Conservation (phyloP, 1,284 basidiomycete species). For the Athelia sp. region DNA sequence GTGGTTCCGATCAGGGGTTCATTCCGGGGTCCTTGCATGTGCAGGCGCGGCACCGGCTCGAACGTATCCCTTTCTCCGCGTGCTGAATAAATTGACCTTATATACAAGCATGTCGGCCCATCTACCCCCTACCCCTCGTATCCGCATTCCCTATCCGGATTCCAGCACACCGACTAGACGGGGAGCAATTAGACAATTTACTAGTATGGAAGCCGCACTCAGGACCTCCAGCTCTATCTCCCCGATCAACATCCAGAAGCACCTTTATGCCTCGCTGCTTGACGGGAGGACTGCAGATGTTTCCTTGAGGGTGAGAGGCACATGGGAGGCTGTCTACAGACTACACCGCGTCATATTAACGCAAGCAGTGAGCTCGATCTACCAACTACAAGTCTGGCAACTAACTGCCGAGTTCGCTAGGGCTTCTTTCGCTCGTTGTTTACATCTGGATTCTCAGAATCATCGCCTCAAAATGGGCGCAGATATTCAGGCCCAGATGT, state of each 20-base stretch:
- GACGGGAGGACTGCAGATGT: slow-evolving; percentile 74
- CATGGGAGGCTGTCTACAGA: slow-evolving; percentile 74
- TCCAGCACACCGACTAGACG: background rate
- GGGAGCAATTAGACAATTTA: background rate
- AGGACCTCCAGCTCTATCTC: slow-evolving; percentile 25
- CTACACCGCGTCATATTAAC: slow-evolving; percentile 83
- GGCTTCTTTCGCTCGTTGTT: slow-evolving; percentile 86
- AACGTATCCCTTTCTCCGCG: too few species aligned
- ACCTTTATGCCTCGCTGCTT: slow-evolving; percentile 74
- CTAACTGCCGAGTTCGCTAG: slow-evolving; percentile 27
- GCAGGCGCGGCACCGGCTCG: too few species aligned
- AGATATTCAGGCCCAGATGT: slow-evolving; percentile 30
- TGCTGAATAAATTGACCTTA: too few species aligned
- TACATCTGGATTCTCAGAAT: slow-evolving; percentile 76
- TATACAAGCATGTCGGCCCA: too few species aligned
- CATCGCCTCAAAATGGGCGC: slow-evolving; percentile 26
- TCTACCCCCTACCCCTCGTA: background rate
- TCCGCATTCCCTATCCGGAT: background rate
- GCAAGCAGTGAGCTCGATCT: slow-evolving; percentile 60
- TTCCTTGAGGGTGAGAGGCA: slow-evolving; percentile 59
- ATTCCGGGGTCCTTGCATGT: too few species aligned
- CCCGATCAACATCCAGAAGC: slow-evolving; percentile 54
- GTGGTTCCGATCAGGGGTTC: too few species aligned
- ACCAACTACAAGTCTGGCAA: background rate
- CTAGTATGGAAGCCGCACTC: slow-evolving; percentile 18